Evolutionary conservation across 139 green algal genomes (phyloP), one percentile per base, ranked within the genome.

Genomic region (Tetradesmus obliquus): DNA sequence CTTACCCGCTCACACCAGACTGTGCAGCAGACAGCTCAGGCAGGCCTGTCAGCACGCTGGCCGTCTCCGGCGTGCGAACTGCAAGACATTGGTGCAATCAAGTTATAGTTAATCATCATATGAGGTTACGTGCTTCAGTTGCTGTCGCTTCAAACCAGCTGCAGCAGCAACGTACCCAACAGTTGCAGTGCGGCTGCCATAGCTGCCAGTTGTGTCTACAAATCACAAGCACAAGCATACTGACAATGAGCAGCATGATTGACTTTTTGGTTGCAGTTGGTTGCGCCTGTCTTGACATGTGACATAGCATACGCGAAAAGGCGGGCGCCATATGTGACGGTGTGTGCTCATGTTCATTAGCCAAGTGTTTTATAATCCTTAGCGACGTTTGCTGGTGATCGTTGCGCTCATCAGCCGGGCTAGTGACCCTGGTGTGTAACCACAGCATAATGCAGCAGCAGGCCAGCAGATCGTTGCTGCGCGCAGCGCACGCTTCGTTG

Each of bases 41-140:
- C 8, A 88, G 15, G 53, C 89, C 89, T 17, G 53, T 71, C 19
- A 89, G 66, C 6, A 92, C 32, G 9, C 58, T 69, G 6, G 82
- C 89, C 32, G 51, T 15, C 9, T 92, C 89, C 6, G 89, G 82
- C 89, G 79, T 22, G 54, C 89, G 89, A 7, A 89, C 89, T 92
- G 89, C 89, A n/a, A 22, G 5, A 60, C 57, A 81, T 81, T 81
- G 22, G 9, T 60, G 3, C 57, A 9, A 76, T 15, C 51, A 53
- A 19, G n/a, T 13, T 8, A 24, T 24, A 20, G 15, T 76, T 5
- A 0, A 7, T 76, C 17, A 76, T 76, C 3, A 76, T 17, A 17
- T 24, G n/a, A 4, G 15, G 66, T 24, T 3, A 24, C 66, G 17
- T 76, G 66, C 66, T 24, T 76, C 66, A 76, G 66, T 24, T 76